phyloP scores from a whole-genome alignment of 148 eudicot species.

The Nepenthes mirabilis region DNA sequence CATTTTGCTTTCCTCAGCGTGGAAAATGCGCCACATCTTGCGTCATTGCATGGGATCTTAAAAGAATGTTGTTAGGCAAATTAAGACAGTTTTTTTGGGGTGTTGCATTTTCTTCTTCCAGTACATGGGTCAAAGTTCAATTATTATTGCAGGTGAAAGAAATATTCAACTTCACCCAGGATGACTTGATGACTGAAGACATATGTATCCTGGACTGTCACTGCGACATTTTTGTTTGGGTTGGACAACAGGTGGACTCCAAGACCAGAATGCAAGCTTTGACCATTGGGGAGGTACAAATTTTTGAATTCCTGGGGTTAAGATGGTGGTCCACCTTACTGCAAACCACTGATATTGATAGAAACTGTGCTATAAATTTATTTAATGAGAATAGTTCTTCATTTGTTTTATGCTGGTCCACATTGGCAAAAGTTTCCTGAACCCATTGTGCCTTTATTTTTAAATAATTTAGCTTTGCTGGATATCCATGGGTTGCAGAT shows the following conservation, averaged over 20 bases:
- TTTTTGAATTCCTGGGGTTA: not conserved
- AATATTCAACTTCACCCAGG: constrained; percentile 78
- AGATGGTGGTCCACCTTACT: not conserved
- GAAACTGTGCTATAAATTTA: not conserved
- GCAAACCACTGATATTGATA: not conserved
- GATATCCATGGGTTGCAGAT: no score
- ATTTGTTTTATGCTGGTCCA: no score
- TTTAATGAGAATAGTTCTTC: no score
- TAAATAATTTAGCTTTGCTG: no score
- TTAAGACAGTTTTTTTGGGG: not conserved
- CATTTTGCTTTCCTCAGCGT: no score
- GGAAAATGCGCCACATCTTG: no score
- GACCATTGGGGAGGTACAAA: constrained; percentile 65
- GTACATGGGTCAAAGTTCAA: constrained; percentile 5
- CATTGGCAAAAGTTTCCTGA: no score
- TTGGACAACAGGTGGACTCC: constrained; percentile 76
- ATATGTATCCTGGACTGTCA: constrained; percentile 75
- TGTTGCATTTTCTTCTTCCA: constrained; percentile 1
- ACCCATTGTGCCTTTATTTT: no score
- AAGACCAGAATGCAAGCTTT: constrained; percentile 59
- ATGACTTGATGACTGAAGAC: constrained; percentile 96
- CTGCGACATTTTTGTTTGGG: constrained; percentile 86
- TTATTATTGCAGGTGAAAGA: constrained; percentile 59
- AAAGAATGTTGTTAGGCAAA: no score
- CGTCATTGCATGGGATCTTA: no score